A percentile compares a stretch with the other conserved stretches of the same genome.
phyloP scores from a whole-genome alignment of 768 basidiomycete genomes.

The Mycena galericulata region DNA sequence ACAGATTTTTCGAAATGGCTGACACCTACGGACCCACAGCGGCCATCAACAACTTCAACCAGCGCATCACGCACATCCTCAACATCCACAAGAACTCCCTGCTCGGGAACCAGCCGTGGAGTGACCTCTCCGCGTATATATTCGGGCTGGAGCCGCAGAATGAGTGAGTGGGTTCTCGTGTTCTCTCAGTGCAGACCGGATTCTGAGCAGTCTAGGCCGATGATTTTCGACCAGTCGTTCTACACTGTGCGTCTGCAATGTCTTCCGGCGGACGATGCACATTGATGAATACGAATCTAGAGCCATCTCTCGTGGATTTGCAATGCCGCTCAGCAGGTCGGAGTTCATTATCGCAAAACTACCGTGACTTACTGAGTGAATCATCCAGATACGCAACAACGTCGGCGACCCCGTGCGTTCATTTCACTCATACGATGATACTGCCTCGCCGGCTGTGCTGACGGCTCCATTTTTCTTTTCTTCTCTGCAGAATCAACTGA shows the following conservation, averaged over 20 bases:
- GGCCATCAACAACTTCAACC: slow-evolving; percentile 47
- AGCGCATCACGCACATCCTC: slow-evolving; percentile 51
- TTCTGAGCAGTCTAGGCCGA: too few relatives aligned
- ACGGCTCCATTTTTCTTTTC: slow-evolving; percentile 31
- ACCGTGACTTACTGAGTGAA: too few relatives aligned
- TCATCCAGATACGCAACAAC: slow-evolving; percentile 40
- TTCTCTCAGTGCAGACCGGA: neutral
- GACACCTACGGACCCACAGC: slow-evolving; percentile 25
- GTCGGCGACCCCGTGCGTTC: slow-evolving; percentile 31
- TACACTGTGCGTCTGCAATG: slow-evolving; percentile 27
- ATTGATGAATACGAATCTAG: neutral
- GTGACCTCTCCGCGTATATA: slow-evolving; percentile 50
- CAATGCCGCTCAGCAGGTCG: slow-evolving; percentile 38
- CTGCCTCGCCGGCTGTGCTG: neutral
- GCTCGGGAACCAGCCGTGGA: slow-evolving; percentile 51
- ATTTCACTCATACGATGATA: neutral
- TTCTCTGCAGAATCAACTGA: slow-evolving; percentile 38
- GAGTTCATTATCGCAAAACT: neutral
- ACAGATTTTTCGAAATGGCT: neutral
- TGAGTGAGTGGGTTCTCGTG: slow-evolving; percentile 35
- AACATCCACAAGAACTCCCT: slow-evolving; percentile 50
- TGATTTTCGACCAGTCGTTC: slow-evolving; percentile 43
- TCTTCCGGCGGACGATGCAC: neutral
- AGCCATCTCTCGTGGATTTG: slow-evolving; percentile 39
- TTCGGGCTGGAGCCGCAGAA: slow-evolving; percentile 55